Evolutionary conservation across 768 basidiomycete species (phyloP).

Genomic region (Pleurotus salmoneostramineus): DNA sequence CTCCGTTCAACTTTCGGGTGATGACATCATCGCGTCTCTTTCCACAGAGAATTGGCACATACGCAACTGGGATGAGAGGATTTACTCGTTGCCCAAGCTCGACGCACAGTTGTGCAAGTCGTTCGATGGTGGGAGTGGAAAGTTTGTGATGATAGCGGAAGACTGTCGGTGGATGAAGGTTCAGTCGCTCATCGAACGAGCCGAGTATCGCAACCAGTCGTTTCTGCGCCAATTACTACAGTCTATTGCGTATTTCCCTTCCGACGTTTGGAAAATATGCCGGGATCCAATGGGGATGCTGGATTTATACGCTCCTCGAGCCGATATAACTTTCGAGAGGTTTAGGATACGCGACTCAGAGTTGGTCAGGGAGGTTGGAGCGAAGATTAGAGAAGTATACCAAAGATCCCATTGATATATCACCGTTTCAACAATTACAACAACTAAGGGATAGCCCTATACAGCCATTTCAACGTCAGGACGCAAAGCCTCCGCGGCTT

Average conservation of each 20-base stretch:
- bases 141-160: conserved; percentile 34
- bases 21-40: conserved; percentile 16
- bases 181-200: conserved; percentile 16
- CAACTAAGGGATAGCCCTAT: neutral
- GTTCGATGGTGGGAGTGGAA: conserved; percentile 31
- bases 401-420: neutral
- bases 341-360: conserved; percentile 42
- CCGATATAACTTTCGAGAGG: conserved; percentile 36
- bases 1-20: conserved; percentile 23
- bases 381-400: conserved; percentile 16
- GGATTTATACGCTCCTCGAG: conserved; percentile 29
- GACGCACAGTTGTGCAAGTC: conserved; percentile 33
- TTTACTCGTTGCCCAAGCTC: conserved; percentile 35
- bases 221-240: conserved; percentile 14
- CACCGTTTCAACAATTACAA: too few species aligned
- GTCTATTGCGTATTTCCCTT: conserved; percentile 22
- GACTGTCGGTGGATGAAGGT: conserved; percentile 32
- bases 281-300: conserved; percentile 26
- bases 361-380: conserved; percentile 26
- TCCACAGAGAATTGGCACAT: conserved; percentile 32
- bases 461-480: conserved; percentile 48
- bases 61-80: conserved; percentile 23
- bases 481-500: conserved; percentile 57
- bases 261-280: conserved; percentile 20
- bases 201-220: neutral